Conservation (phyloP, 2,329 filamentous ascomycete genomes). For the Colletotrichum sp. region DNA sequence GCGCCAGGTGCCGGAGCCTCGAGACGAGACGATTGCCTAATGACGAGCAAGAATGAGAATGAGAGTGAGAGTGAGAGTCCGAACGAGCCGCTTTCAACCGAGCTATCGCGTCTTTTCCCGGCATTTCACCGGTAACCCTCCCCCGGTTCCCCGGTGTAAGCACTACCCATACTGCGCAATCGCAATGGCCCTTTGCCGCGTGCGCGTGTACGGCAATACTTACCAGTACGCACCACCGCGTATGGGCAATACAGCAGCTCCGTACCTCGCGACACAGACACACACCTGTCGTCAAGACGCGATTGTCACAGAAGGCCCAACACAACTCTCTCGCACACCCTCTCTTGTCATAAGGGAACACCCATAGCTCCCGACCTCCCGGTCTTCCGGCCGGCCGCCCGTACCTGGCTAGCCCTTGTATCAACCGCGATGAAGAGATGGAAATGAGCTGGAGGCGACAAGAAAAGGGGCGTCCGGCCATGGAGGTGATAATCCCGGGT, state of each 20-base stretch:
- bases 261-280: background rate
- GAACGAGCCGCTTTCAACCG: background rate
- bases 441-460: background rate
- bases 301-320: background rate
- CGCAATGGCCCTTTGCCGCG: constrained; percentile 2
- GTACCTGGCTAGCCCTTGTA: constrained; percentile 3
- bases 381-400: constrained; percentile 5
- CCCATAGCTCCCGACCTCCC: constrained; percentile 7
- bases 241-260: background rate
- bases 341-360: background rate
- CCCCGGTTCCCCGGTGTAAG: constrained; percentile 13
- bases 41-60: background rate
- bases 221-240: background rate
- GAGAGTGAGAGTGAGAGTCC: background rate
- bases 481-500: background rate
- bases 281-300: background rate
- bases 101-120: background rate
- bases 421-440: background rate
- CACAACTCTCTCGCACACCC: background rate
- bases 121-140: background rate
- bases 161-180: background rate
- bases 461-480: background rate
- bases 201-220: background rate
- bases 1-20: background rate
- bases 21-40: background rate